Base-by-base conservation (phyloP, 768 basidiomycete species). In the Chalciporus piperatus region DNA sequence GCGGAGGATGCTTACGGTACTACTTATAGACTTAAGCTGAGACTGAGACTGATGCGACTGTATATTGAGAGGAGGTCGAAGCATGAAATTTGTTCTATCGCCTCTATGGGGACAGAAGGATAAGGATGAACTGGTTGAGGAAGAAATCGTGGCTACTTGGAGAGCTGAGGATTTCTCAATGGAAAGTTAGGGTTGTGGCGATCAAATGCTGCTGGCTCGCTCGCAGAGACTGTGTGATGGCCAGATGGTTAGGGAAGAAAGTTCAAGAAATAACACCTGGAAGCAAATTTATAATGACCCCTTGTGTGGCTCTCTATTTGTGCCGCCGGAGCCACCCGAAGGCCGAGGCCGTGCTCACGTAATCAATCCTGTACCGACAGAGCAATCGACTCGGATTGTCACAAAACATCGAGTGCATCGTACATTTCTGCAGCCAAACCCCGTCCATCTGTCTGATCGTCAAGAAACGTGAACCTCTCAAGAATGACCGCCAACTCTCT, bases 61-160 rank as follows among this genome's bases (percentile, higher is more conserved):
- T 74, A 80, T 82, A 81, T 73, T 76, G 76, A 83, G 81, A 79
- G 83, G 84, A 82, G 86, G 86, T 80, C 86, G 87, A 89, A 89
- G 88, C 89, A 92, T 92, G 89, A 90, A 92, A 68, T 59, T 59
- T 44, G 56, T 48, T 68, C 67, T 70, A 66, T 63, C 59, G 65
- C 63, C 54, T 58, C 54, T 60, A 54, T 47, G 54, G 55, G 44
- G 56, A 70, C 70, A 69, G 69, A 71, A 69, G 66, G 53, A 53
- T 53, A 45, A n/a, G 39, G 41, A 48, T 45, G 44, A 39, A 17
- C n/a, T 20, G 43, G 41, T 57, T 66, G 60, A 54, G 45, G 64
- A 54, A 55, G 62, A 53, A 68, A 68, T 68, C 45, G 64, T 68
- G 65, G 60, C 51, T 56, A 45, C 32, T 22, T 45, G 7, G 43